Percentiles rank a stretch among this genome's conserved stretches.
phyloP scores from a whole-genome alignment of 2,329 filamentous ascomycete species.

The Sclerotinia subarctica region DNA sequence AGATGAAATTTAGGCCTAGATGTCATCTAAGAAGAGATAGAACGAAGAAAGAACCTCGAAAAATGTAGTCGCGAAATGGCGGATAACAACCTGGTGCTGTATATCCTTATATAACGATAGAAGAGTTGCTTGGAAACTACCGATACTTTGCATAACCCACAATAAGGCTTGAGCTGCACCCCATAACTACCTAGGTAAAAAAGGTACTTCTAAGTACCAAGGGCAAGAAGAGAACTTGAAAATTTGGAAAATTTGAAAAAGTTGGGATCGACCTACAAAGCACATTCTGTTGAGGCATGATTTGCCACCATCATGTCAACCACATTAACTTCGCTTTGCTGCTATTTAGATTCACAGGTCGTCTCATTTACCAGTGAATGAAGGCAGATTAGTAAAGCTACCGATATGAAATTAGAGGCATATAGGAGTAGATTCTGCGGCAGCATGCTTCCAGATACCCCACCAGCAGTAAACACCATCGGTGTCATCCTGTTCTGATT shows the following conservation, averaged over 20 bases:
- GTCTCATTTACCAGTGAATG: background rate
- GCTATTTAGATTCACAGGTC: background rate
- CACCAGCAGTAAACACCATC: conserved; percentile 23
- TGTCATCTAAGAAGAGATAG: background rate
- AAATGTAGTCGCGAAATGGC: background rate
- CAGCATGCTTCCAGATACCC: conserved; percentile 18
- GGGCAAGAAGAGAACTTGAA: background rate
- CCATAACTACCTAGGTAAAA: background rate
- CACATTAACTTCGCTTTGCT: conserved; percentile 8
- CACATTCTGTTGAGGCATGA: background rate
- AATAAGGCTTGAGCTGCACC: background rate
- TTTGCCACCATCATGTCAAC: conserved; percentile 3
- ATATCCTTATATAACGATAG: background rate
- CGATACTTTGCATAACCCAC: background rate
- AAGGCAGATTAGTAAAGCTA: background rate
- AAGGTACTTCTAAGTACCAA: background rate
- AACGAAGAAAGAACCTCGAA: background rate
- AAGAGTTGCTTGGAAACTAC: background rate
- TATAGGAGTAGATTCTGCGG: background rate
- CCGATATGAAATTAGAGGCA: background rate
- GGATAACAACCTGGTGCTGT: too few species aligned
- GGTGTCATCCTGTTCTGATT: background rate
- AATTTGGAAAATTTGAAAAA: too few species aligned
- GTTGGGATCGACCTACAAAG: conserved; percentile 1
- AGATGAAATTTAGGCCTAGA: too few species aligned